Evolutionary conservation across 306 rosid species (phyloP), one percentile per base, ranked within the genome.

Genomic region (Vigna reflexopilosa): DNA sequence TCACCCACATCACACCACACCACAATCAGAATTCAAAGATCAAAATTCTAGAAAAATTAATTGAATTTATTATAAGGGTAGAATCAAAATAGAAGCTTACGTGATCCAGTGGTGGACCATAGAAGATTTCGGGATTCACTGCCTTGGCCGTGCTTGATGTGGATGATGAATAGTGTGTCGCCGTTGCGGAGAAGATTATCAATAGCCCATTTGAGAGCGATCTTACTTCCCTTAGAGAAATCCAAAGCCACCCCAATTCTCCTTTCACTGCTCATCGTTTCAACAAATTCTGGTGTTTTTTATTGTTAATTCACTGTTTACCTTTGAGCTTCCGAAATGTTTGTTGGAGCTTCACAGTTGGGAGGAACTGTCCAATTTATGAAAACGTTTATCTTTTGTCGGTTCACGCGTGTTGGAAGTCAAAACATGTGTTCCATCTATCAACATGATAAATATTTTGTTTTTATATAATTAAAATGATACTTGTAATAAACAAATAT

Each of bases 151-250:
- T 54, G 85, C 26, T 72, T 83, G 81, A 83, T 36, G 73, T 81
- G 89, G 42, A 88, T n/a, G 75, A 86, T 12, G 64, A 22, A 56
- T 1, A 88, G 84, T 28, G 88, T 86, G 56, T 86, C 91, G 13
- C 77, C 85, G 63, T 10, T 15, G 17, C 84, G 80, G 4, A 83
- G 48, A 70, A 85, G 86, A 74, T 86, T 88, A 0, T 86, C 80
- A 11, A 79, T 57, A 15, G 85, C 80, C 90, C 90, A 87, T 63
- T 87, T 73, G 24, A 87, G 88, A 73, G 90, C 88, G 32, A 73
- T 14, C 32, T 88, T 88, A 85, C 91, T 86, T 79, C 91, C 91
- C 10, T 86, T 67, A 0, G 91, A 88, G 74, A 86, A 86, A 16
- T 88, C 91, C 84, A 88, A 15, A 4, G 89, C 91, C 50, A 81